Percentiles rank a stretch among this genome's conserved stretches.
Conservation (phyloP, 495 filamentous ascomycete species). For the Penicillium parvum region DNA sequence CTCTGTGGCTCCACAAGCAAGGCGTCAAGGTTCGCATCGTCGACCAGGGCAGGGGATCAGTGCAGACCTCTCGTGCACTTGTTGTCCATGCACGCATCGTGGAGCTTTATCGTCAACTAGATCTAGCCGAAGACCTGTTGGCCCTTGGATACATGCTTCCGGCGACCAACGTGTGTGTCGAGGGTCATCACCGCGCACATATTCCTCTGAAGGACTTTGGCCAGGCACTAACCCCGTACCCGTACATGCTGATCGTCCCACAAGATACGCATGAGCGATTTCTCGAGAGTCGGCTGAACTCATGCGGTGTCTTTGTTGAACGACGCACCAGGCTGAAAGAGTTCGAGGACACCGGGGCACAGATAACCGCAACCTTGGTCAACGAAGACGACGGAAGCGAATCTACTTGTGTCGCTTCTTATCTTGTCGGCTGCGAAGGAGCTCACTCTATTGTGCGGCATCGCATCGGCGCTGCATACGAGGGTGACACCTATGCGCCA, state of each 20-base stretch:
- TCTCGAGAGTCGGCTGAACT: slow-evolving; percentile 29
- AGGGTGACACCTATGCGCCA: slow-evolving; percentile 30
- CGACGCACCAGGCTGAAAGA: slow-evolving; percentile 23
- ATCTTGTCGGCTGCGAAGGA: slow-evolving; percentile 37
- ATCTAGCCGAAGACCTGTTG: slow-evolving; percentile 30
- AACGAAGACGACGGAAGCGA: slow-evolving; percentile 11
- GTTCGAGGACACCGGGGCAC: slow-evolving; percentile 21
- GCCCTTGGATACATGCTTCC: slow-evolving; percentile 28
- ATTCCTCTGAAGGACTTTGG: slow-evolving; percentile 26
- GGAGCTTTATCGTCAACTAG: slow-evolving; percentile 39
- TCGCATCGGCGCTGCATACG: slow-evolving; percentile 21
- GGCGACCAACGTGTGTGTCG: slow-evolving; percentile 35
- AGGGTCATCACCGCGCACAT: slow-evolving; percentile 18
- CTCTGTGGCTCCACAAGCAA: slow-evolving; percentile 35
- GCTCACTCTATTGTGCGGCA: slow-evolving; percentile 32
- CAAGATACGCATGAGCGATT: slow-evolving; percentile 37
- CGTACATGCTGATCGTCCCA: slow-evolving; percentile 26
- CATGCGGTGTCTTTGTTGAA: slow-evolving; percentile 30
- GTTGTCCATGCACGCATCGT: slow-evolving; percentile 41
- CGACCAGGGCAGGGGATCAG: slow-evolving; percentile 25
- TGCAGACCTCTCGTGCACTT: slow-evolving; percentile 33
- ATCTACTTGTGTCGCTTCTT: slow-evolving; percentile 22
- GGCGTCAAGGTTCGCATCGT: slow-evolving; percentile 33
- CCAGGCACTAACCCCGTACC: slow-evolving; percentile 30
- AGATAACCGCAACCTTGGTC: slow-evolving; percentile 25